These are phyloP conservation scores for Metarhizium album DNA, from an alignment of 2,329 filamentous ascomycete species.

Conservation along the genomic window DNA sequence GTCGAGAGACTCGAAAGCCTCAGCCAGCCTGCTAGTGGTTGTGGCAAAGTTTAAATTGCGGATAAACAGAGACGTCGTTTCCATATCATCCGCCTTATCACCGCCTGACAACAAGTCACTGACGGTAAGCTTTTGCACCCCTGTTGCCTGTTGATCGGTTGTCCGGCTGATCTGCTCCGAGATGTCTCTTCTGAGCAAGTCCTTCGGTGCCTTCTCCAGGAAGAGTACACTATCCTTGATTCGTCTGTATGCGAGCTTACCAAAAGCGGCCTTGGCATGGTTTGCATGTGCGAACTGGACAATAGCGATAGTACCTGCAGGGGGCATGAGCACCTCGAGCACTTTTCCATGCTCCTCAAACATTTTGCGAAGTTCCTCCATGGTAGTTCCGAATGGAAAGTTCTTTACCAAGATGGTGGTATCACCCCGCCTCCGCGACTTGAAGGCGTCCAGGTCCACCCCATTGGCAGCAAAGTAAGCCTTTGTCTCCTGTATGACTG, in stretches of 20 bases:
- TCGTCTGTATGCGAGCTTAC: slow-evolving; percentile 75
- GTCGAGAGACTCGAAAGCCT: slow-evolving; percentile 69
- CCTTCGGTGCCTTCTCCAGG: slow-evolving; percentile 83
- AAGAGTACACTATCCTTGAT: slow-evolving; percentile 87
- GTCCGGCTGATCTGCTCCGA: slow-evolving; percentile 18
- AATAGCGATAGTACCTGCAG: slow-evolving; percentile 86
- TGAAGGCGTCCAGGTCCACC: slow-evolving; percentile 87
- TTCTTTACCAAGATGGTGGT: slow-evolving; percentile 89
- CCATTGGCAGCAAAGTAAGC: slow-evolving; percentile 80
- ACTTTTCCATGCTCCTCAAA: slow-evolving; percentile 83
- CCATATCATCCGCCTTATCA: slow-evolving; percentile 41
- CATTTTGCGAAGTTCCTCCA: slow-evolving; percentile 66
- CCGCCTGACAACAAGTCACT: slow-evolving; percentile 56
- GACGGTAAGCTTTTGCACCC: slow-evolving; percentile 52
- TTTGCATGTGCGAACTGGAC: slow-evolving; percentile 73
- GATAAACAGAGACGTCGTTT: slow-evolving; percentile 77
- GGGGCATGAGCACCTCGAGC: slow-evolving; percentile 78
- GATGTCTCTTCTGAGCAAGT: slow-evolving; percentile 49
- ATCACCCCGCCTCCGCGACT: slow-evolving; percentile 73
- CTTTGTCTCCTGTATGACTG: slow-evolving; percentile 93
- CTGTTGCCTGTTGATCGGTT: slow-evolving; percentile 25
- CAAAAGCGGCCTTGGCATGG: slow-evolving; percentile 75
- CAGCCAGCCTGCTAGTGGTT: slow-evolving; percentile 62
- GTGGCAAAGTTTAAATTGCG: slow-evolving; percentile 91
- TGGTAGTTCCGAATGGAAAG: slow-evolving; percentile 72